Evolutionary conservation across 148 eudicot genomes (phyloP).

Genomic region (Rhododendron mucronatum): DNA sequence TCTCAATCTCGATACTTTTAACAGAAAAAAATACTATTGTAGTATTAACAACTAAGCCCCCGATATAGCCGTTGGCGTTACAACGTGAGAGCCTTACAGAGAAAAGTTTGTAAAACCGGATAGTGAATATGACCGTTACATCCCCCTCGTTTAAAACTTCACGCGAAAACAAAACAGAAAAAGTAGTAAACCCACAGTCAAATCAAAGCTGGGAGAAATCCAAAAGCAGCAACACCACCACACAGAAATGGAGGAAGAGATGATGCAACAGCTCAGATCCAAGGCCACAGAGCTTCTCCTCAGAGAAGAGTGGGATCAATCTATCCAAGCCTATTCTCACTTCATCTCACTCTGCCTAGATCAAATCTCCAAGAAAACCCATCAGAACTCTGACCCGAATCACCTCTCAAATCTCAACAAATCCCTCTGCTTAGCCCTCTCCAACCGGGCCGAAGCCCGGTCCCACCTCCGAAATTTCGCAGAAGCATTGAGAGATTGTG

Average conservation of each 20-base stretch:
- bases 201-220: not conserved
- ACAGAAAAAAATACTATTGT: too few species aligned
- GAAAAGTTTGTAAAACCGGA: too few species aligned
- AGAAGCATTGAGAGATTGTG: conserved; percentile 62
- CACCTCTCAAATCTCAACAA: conserved; percentile 40
- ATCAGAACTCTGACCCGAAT: conserved; percentile 17
- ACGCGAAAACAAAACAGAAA: not conserved
- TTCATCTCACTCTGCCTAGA: conserved; percentile 55
- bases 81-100: not conserved
- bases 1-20: too few species aligned
- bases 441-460: conserved; percentile 73
- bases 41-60: not conserved
- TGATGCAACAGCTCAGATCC: conserved; percentile 63
- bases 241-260: conserved; percentile 47
- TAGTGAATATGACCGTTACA: conserved; percentile 41
- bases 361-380: conserved; percentile 25
- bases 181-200: not conserved
- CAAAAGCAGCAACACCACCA: not conserved
- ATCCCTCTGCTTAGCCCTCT: conserved; percentile 72
- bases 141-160: conserved; percentile 20
- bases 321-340: conserved; percentile 53
- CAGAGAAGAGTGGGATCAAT: conserved; percentile 60
- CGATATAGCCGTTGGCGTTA: conserved; percentile 7
- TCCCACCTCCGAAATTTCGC: conserved; percentile 29
- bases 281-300: conserved; percentile 82